phyloP scores from a whole-genome alignment of 768 basidiomycete species.

The Mycena galericulata region DNA sequence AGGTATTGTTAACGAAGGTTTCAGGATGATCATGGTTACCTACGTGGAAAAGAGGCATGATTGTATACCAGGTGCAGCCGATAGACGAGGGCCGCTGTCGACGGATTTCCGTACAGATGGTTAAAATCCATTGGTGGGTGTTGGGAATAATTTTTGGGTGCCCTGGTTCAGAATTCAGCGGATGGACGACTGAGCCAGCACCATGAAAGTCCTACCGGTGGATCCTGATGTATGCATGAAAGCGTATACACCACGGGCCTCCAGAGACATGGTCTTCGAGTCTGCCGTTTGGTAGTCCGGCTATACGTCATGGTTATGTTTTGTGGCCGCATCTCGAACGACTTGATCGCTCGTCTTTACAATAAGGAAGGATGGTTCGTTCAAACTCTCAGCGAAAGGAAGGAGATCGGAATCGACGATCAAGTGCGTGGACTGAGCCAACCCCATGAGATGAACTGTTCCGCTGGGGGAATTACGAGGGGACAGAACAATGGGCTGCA shows the following conservation, averaged over 20 bases:
- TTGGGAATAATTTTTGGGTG: conserved; percentile 39
- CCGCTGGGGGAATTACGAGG: conserved; percentile 22
- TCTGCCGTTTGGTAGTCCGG: neutral
- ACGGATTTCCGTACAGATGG: neutral
- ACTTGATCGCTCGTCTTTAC: neutral
- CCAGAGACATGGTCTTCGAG: neutral
- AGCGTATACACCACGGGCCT: neutral
- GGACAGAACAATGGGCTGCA: conserved; percentile 20
- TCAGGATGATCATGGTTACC: neutral
- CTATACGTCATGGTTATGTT: conserved; percentile 1
- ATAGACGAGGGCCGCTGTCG: conserved; percentile 16
- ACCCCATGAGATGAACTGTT: conserved; percentile 3
- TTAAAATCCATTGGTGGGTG: conserved; percentile 28
- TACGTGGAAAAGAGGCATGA: conserved; percentile 41
- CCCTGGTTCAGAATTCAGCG: conserved; percentile 19
- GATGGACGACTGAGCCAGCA: neutral
- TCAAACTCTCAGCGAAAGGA: neutral
- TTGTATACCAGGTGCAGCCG: conserved; percentile 30
- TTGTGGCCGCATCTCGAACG: too few relatives aligned
- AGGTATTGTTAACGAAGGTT: neutral
- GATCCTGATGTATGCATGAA: conserved; percentile 25
- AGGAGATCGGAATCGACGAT: conserved; percentile 14
- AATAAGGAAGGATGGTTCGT: neutral
- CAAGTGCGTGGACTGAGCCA: conserved; percentile 1
- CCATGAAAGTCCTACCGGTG: neutral